Evolutionary conservation across 2,329 filamentous ascomycete species (phyloP).

Genomic region (Fusarium drepaniforme): DNA sequence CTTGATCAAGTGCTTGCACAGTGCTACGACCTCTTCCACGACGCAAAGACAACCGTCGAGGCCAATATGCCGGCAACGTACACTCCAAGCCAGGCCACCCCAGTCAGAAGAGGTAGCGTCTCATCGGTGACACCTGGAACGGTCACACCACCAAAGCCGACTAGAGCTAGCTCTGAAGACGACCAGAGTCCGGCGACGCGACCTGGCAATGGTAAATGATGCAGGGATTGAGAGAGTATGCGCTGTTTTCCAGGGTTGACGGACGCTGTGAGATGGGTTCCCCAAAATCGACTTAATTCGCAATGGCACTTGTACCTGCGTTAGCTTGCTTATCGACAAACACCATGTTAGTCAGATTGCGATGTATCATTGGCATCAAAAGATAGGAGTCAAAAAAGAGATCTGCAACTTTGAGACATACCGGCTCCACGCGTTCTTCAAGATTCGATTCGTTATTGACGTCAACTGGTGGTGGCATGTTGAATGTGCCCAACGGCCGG

Average conservation of each 20-base stretch:
- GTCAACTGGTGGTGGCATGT: conserved; percentile 4
- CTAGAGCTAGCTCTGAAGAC: conserved; percentile 9
- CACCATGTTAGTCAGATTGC: conserved; percentile 1
- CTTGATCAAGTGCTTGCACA: conserved; percentile 61
- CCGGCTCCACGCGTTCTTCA: conserved; percentile 6
- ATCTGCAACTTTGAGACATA: conserved; percentile 22
- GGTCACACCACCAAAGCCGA: conserved; percentile 14
- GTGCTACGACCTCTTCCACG: conserved; percentile 60
- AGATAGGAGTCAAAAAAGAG: conserved; percentile 12
- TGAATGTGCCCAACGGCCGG: conserved; percentile 11
- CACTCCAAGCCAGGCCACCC: conserved; percentile 41
- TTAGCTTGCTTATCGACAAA: conserved; percentile 30
- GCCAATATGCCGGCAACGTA: conserved; percentile 61
- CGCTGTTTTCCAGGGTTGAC: conserved; percentile 27
- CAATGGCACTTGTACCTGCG: conserved; percentile 32
- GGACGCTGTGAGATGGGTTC: background rate
- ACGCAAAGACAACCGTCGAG: conserved; percentile 60
- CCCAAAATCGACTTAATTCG: conserved; percentile 29
- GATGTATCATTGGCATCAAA: conserved; percentile 8
- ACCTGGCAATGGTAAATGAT: conserved; percentile 21
- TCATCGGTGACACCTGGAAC: conserved; percentile 2
- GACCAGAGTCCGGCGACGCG: conserved; percentile 24
- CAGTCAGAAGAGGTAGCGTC: conserved; percentile 15
- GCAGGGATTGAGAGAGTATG: conserved; percentile 10
- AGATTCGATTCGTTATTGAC: background rate